Evolutionary conservation across 768 basidiomycete species (phyloP).

Genomic region (Amanita subjunquillea): DNA sequence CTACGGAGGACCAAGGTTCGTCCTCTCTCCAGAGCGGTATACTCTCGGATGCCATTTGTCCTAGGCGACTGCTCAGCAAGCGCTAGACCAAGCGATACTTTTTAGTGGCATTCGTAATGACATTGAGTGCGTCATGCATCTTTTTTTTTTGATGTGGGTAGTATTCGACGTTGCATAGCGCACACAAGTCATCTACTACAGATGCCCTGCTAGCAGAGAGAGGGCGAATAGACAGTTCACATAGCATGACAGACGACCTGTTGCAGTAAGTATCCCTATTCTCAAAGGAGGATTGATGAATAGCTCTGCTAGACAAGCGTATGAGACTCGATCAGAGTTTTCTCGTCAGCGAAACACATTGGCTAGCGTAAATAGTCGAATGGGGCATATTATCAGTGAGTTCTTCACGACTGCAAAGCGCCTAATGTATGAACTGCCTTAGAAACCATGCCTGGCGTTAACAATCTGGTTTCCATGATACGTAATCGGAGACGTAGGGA

Average conservation of each 20-base stretch:
- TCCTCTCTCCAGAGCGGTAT: background rate
- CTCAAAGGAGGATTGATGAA: conserved; percentile 1
- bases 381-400: conserved; percentile 76
- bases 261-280: conserved; percentile 49
- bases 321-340: conserved; percentile 94
- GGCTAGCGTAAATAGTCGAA: conserved; percentile 71
- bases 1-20: conserved; percentile 76
- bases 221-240: conserved; percentile 82
- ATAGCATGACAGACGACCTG: conserved; percentile 89
- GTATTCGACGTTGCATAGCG: conserved; percentile 31
- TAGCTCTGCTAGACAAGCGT: conserved; percentile 67
- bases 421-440: conserved; percentile 3
- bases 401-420: conserved; percentile 6
- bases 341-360: conserved; percentile 68
- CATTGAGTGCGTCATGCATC: conserved; percentile 60
- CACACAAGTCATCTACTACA: conserved; percentile 83
- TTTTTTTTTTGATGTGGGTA: background rate
- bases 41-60: background rate
- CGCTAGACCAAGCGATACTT: conserved; percentile 79
- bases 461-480: conserved; percentile 86
- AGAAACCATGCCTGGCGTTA: conserved; percentile 93
- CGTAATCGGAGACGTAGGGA: conserved; percentile 84
- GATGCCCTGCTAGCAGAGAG: conserved; percentile 86
- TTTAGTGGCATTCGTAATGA: conserved; percentile 89
- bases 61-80: conserved; percentile 71